Percentiles rank a stretch among this genome's conserved stretches.
phyloP scores from a whole-genome alignment of 129 eudicot species.

The Flaveria linearis region DNA sequence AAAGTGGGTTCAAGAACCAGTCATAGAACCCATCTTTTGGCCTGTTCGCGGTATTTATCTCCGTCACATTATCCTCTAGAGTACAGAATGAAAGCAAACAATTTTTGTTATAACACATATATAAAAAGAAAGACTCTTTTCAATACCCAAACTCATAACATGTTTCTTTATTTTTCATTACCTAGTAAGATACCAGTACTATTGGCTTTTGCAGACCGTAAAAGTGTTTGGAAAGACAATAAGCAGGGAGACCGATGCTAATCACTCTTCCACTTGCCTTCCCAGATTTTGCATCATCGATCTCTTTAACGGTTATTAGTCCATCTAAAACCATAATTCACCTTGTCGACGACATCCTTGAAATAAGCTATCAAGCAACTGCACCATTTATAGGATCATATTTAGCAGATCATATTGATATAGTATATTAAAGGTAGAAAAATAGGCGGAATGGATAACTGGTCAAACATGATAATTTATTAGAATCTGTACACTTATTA shows the following conservation, averaged over 20 bases:
- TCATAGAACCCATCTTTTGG: slow-evolving; percentile 80
- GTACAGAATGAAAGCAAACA: slow-evolving; percentile 11
- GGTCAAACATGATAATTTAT: background rate
- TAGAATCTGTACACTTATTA: background rate
- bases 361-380: slow-evolving; percentile 71
- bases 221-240: slow-evolving; percentile 64
- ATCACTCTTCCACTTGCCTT: slow-evolving; percentile 56
- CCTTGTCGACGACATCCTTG: slow-evolving; percentile 63
- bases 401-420: slow-evolving; percentile 14
- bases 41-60: slow-evolving; percentile 70
- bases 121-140: background rate
- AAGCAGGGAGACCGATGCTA: slow-evolving; percentile 79
- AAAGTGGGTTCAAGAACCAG: slow-evolving; percentile 85
- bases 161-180: slow-evolving; percentile 30
- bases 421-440: background rate
- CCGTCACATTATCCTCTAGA: slow-evolving; percentile 70
- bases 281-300: slow-evolving; percentile 78
- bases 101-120: background rate
- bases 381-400: slow-evolving; percentile 18
- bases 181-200: slow-evolving; percentile 71
- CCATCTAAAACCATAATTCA: slow-evolving; percentile 70
- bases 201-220: slow-evolving; percentile 75
- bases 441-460: background rate
- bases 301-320: slow-evolving; percentile 67
- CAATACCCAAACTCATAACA: background rate